A percentile compares a stretch with the other conserved stretches of the same genome.
These are phyloP conservation scores for Zostera marina DNA, from an alignment of 116 monocot species.

Conservation along the genomic window DNA sequence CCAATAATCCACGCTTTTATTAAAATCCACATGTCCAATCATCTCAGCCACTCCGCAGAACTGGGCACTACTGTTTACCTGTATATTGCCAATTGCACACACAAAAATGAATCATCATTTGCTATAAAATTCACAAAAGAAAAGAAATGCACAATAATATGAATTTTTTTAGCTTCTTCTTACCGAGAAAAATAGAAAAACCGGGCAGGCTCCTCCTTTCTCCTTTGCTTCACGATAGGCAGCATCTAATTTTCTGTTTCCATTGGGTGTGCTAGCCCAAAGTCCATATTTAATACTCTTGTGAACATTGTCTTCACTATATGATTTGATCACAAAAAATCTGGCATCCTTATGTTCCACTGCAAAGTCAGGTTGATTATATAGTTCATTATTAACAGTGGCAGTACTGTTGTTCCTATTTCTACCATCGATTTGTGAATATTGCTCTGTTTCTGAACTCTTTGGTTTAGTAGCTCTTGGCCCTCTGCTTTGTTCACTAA, in stretches of 20 bases:
- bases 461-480: constrained; percentile 52
- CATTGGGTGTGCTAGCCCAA: constrained; percentile 90
- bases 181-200: constrained; percentile 99
- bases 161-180: constrained; percentile 7
- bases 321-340: constrained; percentile 93
- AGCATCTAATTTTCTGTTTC: constrained; percentile 73
- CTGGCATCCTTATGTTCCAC: constrained; percentile 67
- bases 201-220: constrained; percentile 29
- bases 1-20: constrained; percentile 89
- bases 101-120: not conserved
- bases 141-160: not conserved
- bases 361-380: constrained; percentile 54
- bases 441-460: constrained; percentile 14
- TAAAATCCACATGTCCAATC: constrained; percentile 90
- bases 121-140: not conserved
- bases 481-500: constrained; percentile 70
- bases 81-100: not conserved
- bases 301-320: constrained; percentile 91
- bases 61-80: constrained; percentile 89
- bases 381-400: constrained; percentile 18
- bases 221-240: constrained; percentile 60
- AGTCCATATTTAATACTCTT: constrained; percentile 98
- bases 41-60: constrained; percentile 97
- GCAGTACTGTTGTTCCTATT: constrained; percentile 7
- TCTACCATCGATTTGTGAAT: constrained; percentile 14